Base-by-base conservation (phyloP, 495 filamentous ascomycete genomes). In the Penicillium maclennaniae region DNA sequence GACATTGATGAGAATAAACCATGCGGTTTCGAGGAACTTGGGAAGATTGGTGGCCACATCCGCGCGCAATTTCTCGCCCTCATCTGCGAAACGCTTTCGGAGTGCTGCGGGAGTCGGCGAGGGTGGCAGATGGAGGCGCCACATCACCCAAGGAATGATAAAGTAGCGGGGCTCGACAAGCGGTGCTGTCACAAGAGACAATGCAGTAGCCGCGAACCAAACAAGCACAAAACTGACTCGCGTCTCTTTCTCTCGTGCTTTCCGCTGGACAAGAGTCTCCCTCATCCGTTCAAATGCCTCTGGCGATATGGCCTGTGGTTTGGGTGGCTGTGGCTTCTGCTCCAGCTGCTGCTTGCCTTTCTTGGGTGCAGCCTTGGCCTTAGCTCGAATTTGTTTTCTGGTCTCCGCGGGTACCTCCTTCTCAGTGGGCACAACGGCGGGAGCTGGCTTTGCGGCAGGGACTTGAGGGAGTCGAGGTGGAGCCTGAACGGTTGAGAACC, bases 91-190 rank as follows among this genome's bases (percentile, higher is more conserved):
- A 8, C 62, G 62, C 31, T 66, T 40, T 17, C 63, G 56, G 38
- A 67, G 68, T 42, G 57, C 55, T 8, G 66, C 54, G 10, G 69
- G 71, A 17, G 56, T 66, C 28, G 72, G 73, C 41, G 67, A 59
- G 14, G 69, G 59, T 7, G 87, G 87, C 0, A 97, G 69, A 67
- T 95, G 83, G 12, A 96, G 70, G 8, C 95, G 78, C 89, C 91
- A 98, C 63, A 97, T 82, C 25, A 96, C 81, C 93, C 93, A 98
- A 0, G 92, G 92, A 3, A 95, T 76, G 63, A 97, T 92, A 64
- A 95, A 92, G 65, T 98, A 98, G 5, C 93, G 80, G 2, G 91
- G 92, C 61, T 98, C 93, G 10, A 98, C 92, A 2, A 98, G 79
- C 3, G 93, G 91, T 0, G 95, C 92, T 0, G 90, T 91, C 41